Base-by-base conservation (phyloP, 345 rosid species). In the Lagerstroemia speciosa region DNA sequence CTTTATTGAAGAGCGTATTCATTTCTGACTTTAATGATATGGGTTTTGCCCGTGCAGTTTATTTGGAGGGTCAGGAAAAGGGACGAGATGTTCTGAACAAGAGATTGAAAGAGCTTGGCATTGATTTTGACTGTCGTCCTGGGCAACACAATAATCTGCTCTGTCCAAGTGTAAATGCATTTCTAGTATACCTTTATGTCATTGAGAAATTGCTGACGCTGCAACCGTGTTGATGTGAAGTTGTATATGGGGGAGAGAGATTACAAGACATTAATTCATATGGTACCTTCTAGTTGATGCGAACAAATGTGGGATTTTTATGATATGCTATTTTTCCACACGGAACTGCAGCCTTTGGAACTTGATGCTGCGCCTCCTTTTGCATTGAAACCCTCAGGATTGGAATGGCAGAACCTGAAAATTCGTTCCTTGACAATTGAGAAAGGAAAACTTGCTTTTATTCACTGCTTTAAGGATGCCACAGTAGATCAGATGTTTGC, bases 81-180 rank as follows among this genome's bases (percentile, higher is more conserved):
- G 64, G 68, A 40, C 71, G 30, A 34, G 48, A 31, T 63, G 40
- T 75, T 50, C 64, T 92, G 80, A 85, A 65, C 78, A 57, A 67
- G 3, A 88, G 80, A 79, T 76, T 92, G 73, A 74, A 72, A 36
- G 85, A 82, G 68, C 62, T 83, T 20, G 93, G 87, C 41, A 74
- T 92, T 11, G 81, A 78, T 70, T 64, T 79, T 37, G 26, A 66
- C 2, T 88, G 88, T 65, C 67, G 64, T 53, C 72, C 86, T 8
- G 96, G 98, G 19, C 84, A 81, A 71, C 20, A 85, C 58, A 83
- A 75, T 78, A 71, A 70, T 74, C 76, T 92, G 70, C 61, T 74
- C 68, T 92, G 98, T 74, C 98, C 98, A 0, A 64, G 41, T 86
- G 96, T 88, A 81, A 77, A 16, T 31, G 57, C 36, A 27, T 76